These are phyloP conservation scores for Aureobasidium namibiae DNA, from an alignment of 2,329 filamentous ascomycete genomes.

Conservation along the genomic window DNA sequence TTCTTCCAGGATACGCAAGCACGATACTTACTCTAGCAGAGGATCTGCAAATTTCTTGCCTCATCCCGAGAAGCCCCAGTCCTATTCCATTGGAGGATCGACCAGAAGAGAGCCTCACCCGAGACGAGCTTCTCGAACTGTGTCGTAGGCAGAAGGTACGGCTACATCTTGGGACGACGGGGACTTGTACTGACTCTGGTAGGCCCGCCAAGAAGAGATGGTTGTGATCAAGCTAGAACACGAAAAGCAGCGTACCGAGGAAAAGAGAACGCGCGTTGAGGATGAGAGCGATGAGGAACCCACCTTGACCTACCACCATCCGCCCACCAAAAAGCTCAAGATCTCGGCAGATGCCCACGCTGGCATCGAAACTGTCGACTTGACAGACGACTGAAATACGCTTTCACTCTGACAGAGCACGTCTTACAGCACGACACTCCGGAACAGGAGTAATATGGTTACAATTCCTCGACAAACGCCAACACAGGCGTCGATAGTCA, in stretches of 20 bases:
- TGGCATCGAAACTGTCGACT: conserved; percentile 3
- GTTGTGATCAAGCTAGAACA: conserved; percentile 3
- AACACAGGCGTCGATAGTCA: no score
- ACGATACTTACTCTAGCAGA: conserved; percentile 14
- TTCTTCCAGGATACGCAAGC: conserved; percentile 18
- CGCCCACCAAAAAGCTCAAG: not conserved
- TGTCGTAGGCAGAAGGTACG: conserved; percentile 9
- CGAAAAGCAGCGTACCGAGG: not conserved
- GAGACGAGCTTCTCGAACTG: conserved; percentile 16
- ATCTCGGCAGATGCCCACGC: not conserved
- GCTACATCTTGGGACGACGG: no score
- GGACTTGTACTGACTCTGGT: not conserved
- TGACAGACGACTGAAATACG: not conserved
- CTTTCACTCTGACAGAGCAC: not conserved
- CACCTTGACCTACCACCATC: not conserved
- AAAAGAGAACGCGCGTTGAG: no score
- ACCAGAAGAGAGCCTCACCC: conserved; percentile 10
- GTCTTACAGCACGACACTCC: not conserved
- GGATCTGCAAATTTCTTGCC: conserved; percentile 15
- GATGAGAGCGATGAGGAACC: not conserved
- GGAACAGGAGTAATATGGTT: not conserved
- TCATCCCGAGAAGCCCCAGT: conserved; percentile 19
- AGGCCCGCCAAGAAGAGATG: not conserved
- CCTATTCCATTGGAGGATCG: conserved; percentile 18
- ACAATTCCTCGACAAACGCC: no score